These are phyloP conservation scores for Umbelopsis sp. DNA, from an alignment of 192 early-diverging fungal species.

Conservation along the genomic window DNA sequence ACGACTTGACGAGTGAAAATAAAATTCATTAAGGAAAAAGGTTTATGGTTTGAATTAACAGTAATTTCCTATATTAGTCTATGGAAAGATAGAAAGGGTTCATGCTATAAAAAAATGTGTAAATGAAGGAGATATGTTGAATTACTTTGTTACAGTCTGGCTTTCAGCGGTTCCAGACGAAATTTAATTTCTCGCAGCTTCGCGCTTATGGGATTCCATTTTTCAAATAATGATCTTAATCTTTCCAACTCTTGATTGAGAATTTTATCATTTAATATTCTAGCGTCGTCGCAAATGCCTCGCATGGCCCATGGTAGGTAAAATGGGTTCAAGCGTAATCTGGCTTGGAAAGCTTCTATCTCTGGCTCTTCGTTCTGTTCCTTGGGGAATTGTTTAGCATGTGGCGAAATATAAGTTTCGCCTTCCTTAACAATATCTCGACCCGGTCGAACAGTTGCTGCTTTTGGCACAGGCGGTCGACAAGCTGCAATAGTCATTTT, in stretches of 20 bases:
- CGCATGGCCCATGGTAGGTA: slow-evolving; percentile 95
- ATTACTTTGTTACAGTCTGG: slow-evolving; percentile 49
- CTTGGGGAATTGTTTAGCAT: not conserved
- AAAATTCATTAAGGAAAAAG: too few relatives aligned
- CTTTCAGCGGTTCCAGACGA: slow-evolving; percentile 83
- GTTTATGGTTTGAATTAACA: too few relatives aligned
- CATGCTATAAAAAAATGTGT: not conserved
- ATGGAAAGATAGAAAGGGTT: slow-evolving; percentile 44
- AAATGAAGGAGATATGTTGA: not conserved
- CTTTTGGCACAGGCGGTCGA: slow-evolving; percentile 11
- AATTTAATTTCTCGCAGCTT: slow-evolving; percentile 85
- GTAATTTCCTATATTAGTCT: slow-evolving; percentile 40
- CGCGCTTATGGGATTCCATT: slow-evolving; percentile 79
- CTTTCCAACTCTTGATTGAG: slow-evolving; percentile 69
- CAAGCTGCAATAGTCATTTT: slow-evolving; percentile 10
- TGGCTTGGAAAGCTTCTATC: slow-evolving; percentile 64
- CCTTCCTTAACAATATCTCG: not conserved
- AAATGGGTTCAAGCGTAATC: slow-evolving; percentile 81
- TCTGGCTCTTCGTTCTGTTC: slow-evolving; percentile 22
- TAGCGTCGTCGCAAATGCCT: slow-evolving; percentile 72
- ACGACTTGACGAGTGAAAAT: too few relatives aligned
- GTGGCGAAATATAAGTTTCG: not conserved
- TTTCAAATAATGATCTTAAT: slow-evolving; percentile 69
- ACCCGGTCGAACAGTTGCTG: not conserved
- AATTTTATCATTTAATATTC: slow-evolving; percentile 51